Evolutionary conservation across 768 basidiomycete species (phyloP).

Genomic region (Pilatotrama ljubarskyi): DNA sequence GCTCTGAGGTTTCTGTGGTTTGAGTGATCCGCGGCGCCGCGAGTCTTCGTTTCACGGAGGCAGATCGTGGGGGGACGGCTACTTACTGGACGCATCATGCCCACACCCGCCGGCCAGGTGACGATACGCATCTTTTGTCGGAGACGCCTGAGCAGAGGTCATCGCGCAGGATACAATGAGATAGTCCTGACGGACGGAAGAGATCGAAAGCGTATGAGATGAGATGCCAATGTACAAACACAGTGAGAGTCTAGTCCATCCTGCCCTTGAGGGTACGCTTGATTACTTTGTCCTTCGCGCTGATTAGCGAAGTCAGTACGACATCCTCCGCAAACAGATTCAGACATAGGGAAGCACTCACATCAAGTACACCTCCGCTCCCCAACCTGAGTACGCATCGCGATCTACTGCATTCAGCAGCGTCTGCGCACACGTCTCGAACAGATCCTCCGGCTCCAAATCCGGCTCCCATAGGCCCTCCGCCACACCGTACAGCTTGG

Average conservation of each 20-base stretch:
- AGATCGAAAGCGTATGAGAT: constrained; percentile 12
- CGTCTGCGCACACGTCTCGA: constrained; percentile 98
- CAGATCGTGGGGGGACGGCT: too few species aligned
- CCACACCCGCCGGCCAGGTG: too few species aligned
- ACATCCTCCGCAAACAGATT: background rate
- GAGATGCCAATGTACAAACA: constrained; percentile 19
- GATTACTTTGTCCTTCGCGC: constrained; percentile 52
- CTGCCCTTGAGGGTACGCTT: constrained; percentile 53
- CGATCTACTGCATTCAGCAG: constrained; percentile 93
- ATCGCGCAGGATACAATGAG: too few species aligned
- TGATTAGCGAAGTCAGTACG: constrained; percentile 15
- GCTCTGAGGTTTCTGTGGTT: too few species aligned
- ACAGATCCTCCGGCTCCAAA: constrained; percentile 92
- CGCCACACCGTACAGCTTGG: constrained; percentile 94
- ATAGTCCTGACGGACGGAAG: too few species aligned
- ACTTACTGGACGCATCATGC: too few species aligned
- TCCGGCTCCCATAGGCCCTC: constrained; percentile 99
- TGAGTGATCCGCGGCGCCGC: too few species aligned
- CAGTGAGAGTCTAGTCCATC: constrained; percentile 44
- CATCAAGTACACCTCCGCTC: constrained; percentile 94
- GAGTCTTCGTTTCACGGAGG: too few species aligned
- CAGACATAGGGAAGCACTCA: constrained; percentile 42
- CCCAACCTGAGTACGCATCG: constrained; percentile 97
- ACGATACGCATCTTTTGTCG: too few species aligned
- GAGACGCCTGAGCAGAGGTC: too few species aligned